phyloP scores from a whole-genome alignment of 169 alveolate genomes.

The Plasmodium vivax region DNA sequence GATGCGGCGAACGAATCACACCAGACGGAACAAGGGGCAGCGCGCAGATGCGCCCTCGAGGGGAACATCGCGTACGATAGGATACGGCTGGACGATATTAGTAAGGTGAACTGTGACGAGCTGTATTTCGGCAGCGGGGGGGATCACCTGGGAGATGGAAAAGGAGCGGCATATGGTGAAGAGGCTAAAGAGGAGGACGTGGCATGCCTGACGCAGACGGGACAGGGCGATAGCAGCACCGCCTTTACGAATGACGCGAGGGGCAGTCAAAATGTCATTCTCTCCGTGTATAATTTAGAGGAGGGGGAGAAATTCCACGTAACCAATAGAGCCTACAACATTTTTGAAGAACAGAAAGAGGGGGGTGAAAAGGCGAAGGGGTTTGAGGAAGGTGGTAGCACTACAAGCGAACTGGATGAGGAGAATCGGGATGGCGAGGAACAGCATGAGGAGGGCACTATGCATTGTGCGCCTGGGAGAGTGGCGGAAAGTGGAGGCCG shows the following conservation, averaged over 20 bases:
- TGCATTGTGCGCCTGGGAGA: neutral
- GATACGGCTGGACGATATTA: neutral
- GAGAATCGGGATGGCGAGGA: neutral
- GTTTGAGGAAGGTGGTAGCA: neutral
- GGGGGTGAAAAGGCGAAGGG: neutral
- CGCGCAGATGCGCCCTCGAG: neutral
- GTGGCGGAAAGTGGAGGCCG: neutral
- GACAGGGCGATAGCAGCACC: neutral
- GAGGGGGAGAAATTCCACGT: neutral
- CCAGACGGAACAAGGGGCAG: neutral
- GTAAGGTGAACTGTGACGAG: neutral
- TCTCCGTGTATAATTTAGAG: constrained; percentile 14
- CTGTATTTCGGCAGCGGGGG: neutral
- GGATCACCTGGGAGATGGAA: neutral
- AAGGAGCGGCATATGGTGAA: neutral
- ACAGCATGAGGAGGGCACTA: neutral
- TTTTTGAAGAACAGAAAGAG: constrained; percentile 14
- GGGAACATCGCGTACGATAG: neutral
- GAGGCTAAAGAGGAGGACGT: neutral
- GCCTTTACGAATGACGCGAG: neutral
- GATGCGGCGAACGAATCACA: neutral
- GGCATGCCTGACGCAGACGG: neutral
- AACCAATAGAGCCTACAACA: constrained; percentile 27
- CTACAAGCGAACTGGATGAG: neutral
- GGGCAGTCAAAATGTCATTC: neutral